Conservation (phyloP, 2,329 filamentous ascomycete genomes). For the Emergomyces africanus region DNA sequence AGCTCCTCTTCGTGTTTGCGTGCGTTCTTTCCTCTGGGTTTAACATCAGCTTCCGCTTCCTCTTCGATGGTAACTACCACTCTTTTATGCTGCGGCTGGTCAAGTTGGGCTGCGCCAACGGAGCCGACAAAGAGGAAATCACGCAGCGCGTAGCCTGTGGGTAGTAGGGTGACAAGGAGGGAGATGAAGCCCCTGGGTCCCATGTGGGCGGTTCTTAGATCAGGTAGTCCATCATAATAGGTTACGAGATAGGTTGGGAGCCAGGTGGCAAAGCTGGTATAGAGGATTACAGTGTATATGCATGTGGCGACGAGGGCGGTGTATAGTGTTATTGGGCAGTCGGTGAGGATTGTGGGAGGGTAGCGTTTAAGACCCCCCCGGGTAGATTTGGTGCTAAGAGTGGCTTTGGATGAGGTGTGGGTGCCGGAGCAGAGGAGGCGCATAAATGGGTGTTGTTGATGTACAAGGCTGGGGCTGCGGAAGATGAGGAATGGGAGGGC, state of each 20-base stretch:
- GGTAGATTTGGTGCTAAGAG: constrained; percentile 21
- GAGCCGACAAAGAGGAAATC: constrained; percentile 59
- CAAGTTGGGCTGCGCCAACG: constrained; percentile 32
- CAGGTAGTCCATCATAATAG: constrained; percentile 60
- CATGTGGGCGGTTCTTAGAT: constrained; percentile 54
- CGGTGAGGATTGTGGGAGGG: constrained; percentile 53
- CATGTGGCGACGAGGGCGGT: constrained; percentile 56
- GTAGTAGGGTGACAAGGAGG: constrained; percentile 43
- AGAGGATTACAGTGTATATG: constrained; percentile 64
- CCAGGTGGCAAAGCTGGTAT: constrained; percentile 54
- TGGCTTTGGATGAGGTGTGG: constrained; percentile 39
- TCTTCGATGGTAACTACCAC: constrained; percentile 9
- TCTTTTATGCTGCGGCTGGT: constrained; percentile 1
- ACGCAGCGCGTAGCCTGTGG: constrained; percentile 58
- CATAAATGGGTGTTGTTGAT: neutral
- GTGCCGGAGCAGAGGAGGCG: neutral
- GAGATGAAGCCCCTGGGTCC: constrained; percentile 41
- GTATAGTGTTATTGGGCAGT: constrained; percentile 48
- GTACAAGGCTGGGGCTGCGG: constrained; percentile 49
- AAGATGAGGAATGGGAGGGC: constrained; percentile 64
- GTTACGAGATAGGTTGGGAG: constrained; percentile 60
- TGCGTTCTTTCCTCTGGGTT: neutral
- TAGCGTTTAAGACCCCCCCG: constrained; percentile 34
- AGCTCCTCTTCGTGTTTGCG: constrained; percentile 32
- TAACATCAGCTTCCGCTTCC: constrained; percentile 10